These are phyloP conservation scores for Pseudoturritis turrita DNA, from an alignment of 345 rosid genomes.

Conservation along the genomic window DNA sequence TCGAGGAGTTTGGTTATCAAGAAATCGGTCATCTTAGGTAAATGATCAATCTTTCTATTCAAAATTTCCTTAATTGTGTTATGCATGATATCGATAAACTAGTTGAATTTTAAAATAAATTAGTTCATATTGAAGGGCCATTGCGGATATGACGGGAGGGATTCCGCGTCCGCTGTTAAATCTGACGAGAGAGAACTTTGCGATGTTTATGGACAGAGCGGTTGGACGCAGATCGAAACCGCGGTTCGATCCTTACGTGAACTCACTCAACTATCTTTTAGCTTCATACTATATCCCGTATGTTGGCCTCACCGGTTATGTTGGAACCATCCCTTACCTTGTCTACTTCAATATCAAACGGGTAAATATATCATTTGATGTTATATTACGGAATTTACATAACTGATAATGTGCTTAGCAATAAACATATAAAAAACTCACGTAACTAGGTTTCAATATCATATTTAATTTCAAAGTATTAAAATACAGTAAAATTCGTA, in stretches of 20 bases:
- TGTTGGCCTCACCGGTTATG: constrained; percentile 67
- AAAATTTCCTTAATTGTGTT: neutral
- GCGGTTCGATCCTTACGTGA: constrained; percentile 57
- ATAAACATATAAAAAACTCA: too few species aligned
- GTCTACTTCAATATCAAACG: constrained; percentile 23
- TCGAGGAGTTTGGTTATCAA: constrained; percentile 61
- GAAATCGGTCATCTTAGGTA: constrained; percentile 78
- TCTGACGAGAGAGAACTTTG: constrained; percentile 43
- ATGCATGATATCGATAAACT: neutral
- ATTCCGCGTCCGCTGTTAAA: constrained; percentile 52
- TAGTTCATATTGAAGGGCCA: constrained; percentile 42
- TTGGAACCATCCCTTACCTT: constrained; percentile 56
- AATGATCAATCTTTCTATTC: neutral
- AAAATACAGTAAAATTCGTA: too few species aligned
- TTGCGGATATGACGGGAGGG: constrained; percentile 47
- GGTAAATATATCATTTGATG: constrained; percentile 34
- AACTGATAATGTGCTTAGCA: too few species aligned
- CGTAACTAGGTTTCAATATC: too few species aligned
- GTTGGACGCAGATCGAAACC: constrained; percentile 47
- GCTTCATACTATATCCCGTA: constrained; percentile 60
- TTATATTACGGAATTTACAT: too few species aligned
- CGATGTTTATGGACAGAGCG: constrained; percentile 43
- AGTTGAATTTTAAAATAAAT: neutral
- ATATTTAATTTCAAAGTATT: too few species aligned
- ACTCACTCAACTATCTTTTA: constrained; percentile 48